Evolutionary conservation across 208 protist genomes (phyloP), one percentile per base, ranked within the genome.

Genomic region (Trypanosomatidae sp.): DNA sequence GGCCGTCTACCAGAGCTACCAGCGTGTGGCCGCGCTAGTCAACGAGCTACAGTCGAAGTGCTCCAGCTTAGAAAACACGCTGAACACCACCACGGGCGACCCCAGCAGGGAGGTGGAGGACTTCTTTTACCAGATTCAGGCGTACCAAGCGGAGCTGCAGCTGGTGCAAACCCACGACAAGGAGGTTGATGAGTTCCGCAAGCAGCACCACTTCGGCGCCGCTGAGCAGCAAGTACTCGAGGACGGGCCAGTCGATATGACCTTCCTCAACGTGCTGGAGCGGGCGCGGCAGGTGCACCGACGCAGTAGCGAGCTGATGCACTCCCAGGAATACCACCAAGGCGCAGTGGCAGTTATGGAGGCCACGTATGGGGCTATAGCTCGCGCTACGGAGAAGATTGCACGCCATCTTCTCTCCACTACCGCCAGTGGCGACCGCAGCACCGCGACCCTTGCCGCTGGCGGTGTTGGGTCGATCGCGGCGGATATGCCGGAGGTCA

Each of bases 181-280:
- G 56, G 86, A 93, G 17, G 81, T 93, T 36, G 56, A 79, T 10
- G 83, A 83, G 43, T 92, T 96, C 76, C 82, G 86, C 65, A 84
- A 86, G 55, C 79, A 83, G 68, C 88, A 90, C 64, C 62, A 87
- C 77, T 94, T 96, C 56, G 76, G 81, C 6, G 75, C 79, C 3
- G 88, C 81, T 55, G 92, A 94, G 73, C 86, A 89, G 75, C 64
- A 69, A 39, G 62, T 84, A 55, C 79, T 96, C 13, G 86, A 91
- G 50, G 81, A 91, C 12, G 84, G 78, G 17, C 76, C 76, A 50
- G 86, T 97, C 6, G 81, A 87, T 56, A 68, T 85, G 47, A 50
- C 66, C 15, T 97, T 91, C 62, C 84, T 97, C 52, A 84, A 92
- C 52, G 81, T 89, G 58, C 86, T 97, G 33, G 82, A 88, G 55